Conservation (phyloP, 2,329 filamentous ascomycete genomes). For the Diaporthe vaccinii region DNA sequence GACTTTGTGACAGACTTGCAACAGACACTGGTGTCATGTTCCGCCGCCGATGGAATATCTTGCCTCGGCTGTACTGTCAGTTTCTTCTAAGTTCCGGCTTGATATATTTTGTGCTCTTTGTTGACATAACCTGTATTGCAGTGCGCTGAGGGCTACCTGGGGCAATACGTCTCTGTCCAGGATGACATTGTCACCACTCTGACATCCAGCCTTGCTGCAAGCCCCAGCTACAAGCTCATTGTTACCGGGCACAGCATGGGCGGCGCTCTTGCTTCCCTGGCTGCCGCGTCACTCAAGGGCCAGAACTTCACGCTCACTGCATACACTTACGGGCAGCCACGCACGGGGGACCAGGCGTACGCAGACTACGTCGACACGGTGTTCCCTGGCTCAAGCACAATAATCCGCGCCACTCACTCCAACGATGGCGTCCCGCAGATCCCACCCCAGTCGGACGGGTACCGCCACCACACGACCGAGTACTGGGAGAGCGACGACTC, state of each 20-base stretch:
- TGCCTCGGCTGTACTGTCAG: slow-evolving; percentile 27
- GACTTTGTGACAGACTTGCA: slow-evolving; percentile 30
- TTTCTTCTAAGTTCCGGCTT: not conserved
- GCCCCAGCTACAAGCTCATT: slow-evolving; percentile 52
- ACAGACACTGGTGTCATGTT: slow-evolving; percentile 10
- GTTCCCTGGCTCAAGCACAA: slow-evolving; percentile 41
- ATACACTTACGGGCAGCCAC: slow-evolving; percentile 64
- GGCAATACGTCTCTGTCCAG: slow-evolving; percentile 21
- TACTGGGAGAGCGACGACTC: slow-evolving; percentile 51
- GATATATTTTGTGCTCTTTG: no score
- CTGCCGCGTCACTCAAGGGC: slow-evolving; percentile 52
- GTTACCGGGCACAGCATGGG: slow-evolving; percentile 63
- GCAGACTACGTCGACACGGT: slow-evolving; percentile 52
- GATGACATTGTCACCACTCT: slow-evolving; percentile 17
- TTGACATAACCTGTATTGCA: not conserved
- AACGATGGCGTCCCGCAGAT: slow-evolving; percentile 65
- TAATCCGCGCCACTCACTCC: slow-evolving; percentile 62
- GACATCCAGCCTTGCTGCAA: not conserved
- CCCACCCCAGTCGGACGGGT: slow-evolving; percentile 59
- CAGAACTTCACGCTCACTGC: slow-evolving; percentile 52
- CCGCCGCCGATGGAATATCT: slow-evolving; percentile 18
- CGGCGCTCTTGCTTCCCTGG: slow-evolving; percentile 60
- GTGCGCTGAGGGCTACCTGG: slow-evolving; percentile 28
- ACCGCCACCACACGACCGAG: slow-evolving; percentile 62
- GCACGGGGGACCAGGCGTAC: slow-evolving; percentile 56